Evolutionary conservation across 306 rosid genomes (phyloP), one percentile per base, ranked within the genome.

Genomic region (Adenanthera pavonina): DNA sequence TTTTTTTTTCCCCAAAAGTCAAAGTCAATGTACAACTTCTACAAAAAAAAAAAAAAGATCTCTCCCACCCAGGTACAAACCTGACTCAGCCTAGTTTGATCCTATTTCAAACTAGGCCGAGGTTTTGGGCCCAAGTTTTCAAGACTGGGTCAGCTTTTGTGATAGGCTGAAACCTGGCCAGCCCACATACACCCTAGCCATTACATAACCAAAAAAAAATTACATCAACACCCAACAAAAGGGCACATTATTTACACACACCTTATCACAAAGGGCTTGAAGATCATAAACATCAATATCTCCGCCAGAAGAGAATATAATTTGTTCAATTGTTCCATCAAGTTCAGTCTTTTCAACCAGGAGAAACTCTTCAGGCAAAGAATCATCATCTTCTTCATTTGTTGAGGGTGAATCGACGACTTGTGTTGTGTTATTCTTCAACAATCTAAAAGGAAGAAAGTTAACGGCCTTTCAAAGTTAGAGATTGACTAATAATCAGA

Each of bases 271-370:
- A 13, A 93, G 89, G 72, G 94, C 84, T 86, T 95, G 94, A 83
- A 95, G 96, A 88, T 93, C 99, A 81, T 93, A 95, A 79, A 95
- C 75, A 85, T 95, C 99, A 69, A 95, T 62, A 78, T 89, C 91
- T 78, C 96, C 97, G 74, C 98, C 96, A 7, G 99, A 89, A 83
- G 98, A 90, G 85, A 95, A 95, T 85, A 92, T 78, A 71, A 95
- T 93, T 79, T 93, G 93, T 81, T 93, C 98, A 84, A 92, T 80
- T 69, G 90, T 84, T 70, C 97, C 99, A 87, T 95, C 92, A 7
- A 86, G 90, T 79, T 87, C 90, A 15, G 94, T 89, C 86, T 85
- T 93, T 80, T 93, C 97, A 79, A 88, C 88, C 62, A 95, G 99
- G 78, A 93, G 90, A 85, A 95, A 92, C 83, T 93, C 98, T 81